These are phyloP conservation scores for Niveomyces coronatus DNA, from an alignment of 2,329 filamentous ascomycete species.

Conservation along the genomic window DNA sequence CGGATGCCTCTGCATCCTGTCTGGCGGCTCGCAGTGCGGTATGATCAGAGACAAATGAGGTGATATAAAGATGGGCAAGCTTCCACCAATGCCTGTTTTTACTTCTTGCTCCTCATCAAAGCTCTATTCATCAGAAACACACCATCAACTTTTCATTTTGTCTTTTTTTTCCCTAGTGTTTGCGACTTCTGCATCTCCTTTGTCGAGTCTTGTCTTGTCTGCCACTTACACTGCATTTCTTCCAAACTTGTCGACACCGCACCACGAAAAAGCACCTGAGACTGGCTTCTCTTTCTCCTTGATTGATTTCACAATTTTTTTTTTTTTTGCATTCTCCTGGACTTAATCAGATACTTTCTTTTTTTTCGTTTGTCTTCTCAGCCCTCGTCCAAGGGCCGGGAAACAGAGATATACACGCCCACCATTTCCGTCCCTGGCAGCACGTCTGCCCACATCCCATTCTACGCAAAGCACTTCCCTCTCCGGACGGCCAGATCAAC, in stretches of 20 bases:
- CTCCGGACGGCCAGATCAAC: conserved; percentile 28
- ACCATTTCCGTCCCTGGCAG: conserved; percentile 24
- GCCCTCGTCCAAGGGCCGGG: conserved; percentile 1
- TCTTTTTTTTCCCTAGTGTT: too few species aligned
- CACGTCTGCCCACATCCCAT: conserved; percentile 23
- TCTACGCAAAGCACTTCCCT: conserved; percentile 32
- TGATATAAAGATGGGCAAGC: conserved; percentile 3
- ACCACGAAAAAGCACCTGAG: too few species aligned
- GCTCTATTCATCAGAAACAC: too few species aligned
- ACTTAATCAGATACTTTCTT: conserved; percentile 2
- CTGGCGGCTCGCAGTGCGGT: background rate
- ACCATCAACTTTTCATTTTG: conserved; percentile 13
- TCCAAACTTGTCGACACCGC: too few species aligned
- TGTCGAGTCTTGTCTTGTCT: conserved; percentile 7
- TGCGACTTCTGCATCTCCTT: too few species aligned
- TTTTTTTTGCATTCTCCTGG: background rate
- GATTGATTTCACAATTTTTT: too few species aligned
- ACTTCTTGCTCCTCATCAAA: too few species aligned
- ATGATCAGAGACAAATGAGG: background rate
- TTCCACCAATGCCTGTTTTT: background rate
- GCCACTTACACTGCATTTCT: too few species aligned
- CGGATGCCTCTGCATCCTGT: too few species aligned
- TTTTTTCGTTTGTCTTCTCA: background rate
- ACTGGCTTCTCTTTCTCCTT: background rate
- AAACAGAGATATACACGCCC: conserved; percentile 10